Evolutionary conservation across 2,329 filamentous ascomycete species (phyloP).

Genomic region (Fusarium hainanense): DNA sequence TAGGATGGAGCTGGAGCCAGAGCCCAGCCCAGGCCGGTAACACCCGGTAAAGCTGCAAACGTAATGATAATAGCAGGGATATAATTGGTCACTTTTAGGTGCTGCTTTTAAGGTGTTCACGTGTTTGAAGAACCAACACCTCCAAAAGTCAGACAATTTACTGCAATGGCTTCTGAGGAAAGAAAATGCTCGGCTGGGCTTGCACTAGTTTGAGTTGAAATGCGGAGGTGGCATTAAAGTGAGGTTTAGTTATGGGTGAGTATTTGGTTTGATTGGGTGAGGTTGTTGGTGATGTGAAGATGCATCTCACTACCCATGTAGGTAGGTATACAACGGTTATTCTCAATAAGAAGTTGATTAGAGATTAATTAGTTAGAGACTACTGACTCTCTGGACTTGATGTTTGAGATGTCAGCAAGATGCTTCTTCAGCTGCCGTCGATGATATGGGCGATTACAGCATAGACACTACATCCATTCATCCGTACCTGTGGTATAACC

Average conservation of each 20-base stretch:
- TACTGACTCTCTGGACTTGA: neutral
- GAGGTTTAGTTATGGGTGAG: conserved; percentile 6
- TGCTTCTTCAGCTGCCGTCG: neutral
- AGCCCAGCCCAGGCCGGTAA: conserved; percentile 29
- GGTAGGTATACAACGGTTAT: neutral
- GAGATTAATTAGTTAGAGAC: neutral
- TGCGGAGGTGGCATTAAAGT: conserved; percentile 14
- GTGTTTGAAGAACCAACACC: neutral
- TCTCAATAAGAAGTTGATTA: too few species aligned
- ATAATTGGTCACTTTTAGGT: conserved; percentile 45
- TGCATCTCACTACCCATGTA: neutral
- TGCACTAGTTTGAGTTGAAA: conserved; percentile 18
- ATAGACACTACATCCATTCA: neutral
- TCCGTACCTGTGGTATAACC: neutral
- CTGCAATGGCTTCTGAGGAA: neutral
- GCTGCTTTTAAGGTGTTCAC: conserved; percentile 34
- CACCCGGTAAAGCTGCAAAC: conserved; percentile 36
- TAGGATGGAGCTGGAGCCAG: neutral
- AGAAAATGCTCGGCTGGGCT: conserved; percentile 24
- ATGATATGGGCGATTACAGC: neutral
- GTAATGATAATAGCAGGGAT: conserved; percentile 51
- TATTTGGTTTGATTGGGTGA: conserved; percentile 24
- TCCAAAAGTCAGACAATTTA: neutral
- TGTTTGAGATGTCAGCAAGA: neutral
- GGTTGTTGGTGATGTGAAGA: conserved; percentile 6